Base-by-base conservation (phyloP, 2,329 filamentous ascomycete genomes). In the Ophiostoma fasciatum region DNA sequence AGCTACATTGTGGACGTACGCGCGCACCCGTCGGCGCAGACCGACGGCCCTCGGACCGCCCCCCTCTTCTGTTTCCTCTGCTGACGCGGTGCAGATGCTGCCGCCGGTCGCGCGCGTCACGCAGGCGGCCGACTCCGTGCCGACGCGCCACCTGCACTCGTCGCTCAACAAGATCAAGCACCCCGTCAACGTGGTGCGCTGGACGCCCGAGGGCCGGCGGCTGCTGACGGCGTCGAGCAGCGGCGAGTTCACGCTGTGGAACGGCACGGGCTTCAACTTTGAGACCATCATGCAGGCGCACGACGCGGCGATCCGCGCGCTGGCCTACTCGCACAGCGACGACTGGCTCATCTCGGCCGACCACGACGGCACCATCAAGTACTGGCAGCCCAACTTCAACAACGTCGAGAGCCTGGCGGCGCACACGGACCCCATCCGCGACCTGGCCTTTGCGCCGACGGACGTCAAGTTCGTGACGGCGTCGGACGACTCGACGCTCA, bases 261-360 rank as follows among this genome's bases (percentile, higher is more conserved):
- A 98, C 55, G 90, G 90, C 44, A 96, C 88, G 29, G 88, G 85
- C 18, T 98, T 98, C 70, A 96, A 98, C 57, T 98, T 98, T 49
- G 90, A 98, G 61, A 96, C 90, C 4, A 94, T 98, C 20, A 94
- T 94, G 82, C 87, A 94, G 63, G 88, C 88, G 27, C 88, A 96
- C 57, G 88, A 94, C 58, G 76, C 78, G 37, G 82, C 83, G 26
- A 85, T 94, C 45, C 74, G 84, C 47, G 78, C 81, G 9, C 66
- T 87, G 31, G 74, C 76, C 45, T 98, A 94, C 63, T 93, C 90
- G 3, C 83, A 96, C 58, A 92, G 82, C 49, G 83, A 94, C 52
- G 90, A 98, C 59, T 98, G 90, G 88, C 67, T 98, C 11, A 73
- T 98, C 36, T 96, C 90, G 7, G 87, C 83, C 36, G 90, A 96